Evolutionary conservation across 2,329 filamentous ascomycete genomes (phyloP).

Genomic region (Colletotrichum magnum): DNA sequence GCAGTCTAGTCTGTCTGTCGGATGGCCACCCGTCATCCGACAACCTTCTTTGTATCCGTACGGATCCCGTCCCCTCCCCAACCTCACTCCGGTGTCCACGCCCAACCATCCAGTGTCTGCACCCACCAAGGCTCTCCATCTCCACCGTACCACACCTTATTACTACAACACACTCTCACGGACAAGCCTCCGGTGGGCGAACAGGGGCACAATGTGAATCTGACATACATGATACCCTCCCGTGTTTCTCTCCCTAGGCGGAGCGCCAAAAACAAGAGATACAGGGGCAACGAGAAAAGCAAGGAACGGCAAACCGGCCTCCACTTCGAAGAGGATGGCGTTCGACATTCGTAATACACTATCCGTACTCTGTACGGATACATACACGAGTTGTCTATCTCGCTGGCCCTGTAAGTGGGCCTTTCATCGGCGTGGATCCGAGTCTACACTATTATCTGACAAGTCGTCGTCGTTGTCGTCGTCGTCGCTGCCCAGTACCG

Average conservation of each 20-base stretch:
- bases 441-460: neutral
- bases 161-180: constrained; percentile 1
- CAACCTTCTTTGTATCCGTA: constrained; percentile 13
- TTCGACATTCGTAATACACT: neutral
- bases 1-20: constrained; percentile 1
- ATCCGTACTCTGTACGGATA: too few relatives aligned
- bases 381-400: neutral
- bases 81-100: neutral
- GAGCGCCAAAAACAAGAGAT: constrained; percentile 5
- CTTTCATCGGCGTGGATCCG: constrained; percentile 2
- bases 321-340: neutral
- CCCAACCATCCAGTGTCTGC: neutral
- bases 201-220: constrained; percentile 30
- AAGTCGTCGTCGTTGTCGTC: constrained; percentile 14
- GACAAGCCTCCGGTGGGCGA: constrained; percentile 18
- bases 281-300: constrained; percentile 18
- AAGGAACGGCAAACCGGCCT: constrained; percentile 1
- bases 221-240: constrained; percentile 35
- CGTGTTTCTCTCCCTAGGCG: constrained; percentile 2
- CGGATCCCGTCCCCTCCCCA: neutral
- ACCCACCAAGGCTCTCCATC: constrained; percentile 7
- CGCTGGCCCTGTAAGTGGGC: constrained; percentile 1
- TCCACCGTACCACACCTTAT: constrained; percentile 12
- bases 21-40: constrained; percentile 24
- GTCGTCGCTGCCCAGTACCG: neutral